Evolutionary conservation across 2,329 filamentous ascomycete species (phyloP), one percentile per base, ranked within the genome.

Genomic region (Cryphonectria carpinicola): DNA sequence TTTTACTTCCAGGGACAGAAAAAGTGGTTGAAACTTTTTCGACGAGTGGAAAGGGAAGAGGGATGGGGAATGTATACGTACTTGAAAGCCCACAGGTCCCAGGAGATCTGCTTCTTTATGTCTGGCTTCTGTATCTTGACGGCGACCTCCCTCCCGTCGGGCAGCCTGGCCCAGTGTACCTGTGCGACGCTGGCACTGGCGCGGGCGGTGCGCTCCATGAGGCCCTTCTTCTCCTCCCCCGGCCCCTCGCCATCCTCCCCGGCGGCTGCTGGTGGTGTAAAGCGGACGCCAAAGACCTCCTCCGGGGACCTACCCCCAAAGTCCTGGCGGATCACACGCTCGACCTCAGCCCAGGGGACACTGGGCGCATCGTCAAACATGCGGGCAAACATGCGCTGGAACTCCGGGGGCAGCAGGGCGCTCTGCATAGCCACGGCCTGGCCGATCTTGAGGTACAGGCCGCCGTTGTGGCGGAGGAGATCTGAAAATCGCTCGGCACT

Each of bases 341-440:
- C 92, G 1, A 97, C 91, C 66, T 95, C 93, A 74, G 85, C 87
- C 95, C 95, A 98, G 3, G 58, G 87, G 86, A 79, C 97, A 96
- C 84, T 98, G 52, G 95, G 95, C 73, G 96, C 96, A 83, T 98
- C 95, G 79, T 98, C 96, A 79, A 98, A 99, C 94, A 99, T 98
- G 77, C 92, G 88, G 32, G 92, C 86, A 79, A 99, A 99, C 94
- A 98, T 98, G 77, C 91, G 90, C 84, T 97, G 94, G 76, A 98
- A 98, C 81, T 97, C 94, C 0, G 95, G 93, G 37, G 96, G 96
- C 73, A 99, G 83, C 37, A 98, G 90, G 0, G 95, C 95, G 75
- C 93, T 95, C 85, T 99, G 96, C 96, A 98, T 98, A 19, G 95
- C 96, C 75, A 99, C 95, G 5, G 96, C 96, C 84, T 99, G 96